Evolutionary conservation across 106 monocot genomes (phyloP).

Genomic region (Dendrobium catenatum): DNA sequence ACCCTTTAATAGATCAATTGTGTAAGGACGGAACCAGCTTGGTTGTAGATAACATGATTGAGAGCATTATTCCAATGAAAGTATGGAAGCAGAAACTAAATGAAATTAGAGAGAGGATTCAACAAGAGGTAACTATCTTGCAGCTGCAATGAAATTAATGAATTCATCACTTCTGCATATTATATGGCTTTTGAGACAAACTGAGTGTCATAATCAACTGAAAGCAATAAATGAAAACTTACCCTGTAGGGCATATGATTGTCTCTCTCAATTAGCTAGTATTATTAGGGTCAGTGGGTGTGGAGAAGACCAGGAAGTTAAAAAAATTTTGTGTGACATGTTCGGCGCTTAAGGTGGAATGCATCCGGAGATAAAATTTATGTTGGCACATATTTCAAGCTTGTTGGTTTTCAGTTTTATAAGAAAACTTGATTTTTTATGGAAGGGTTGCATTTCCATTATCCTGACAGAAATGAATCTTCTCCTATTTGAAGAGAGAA

Average conservation of each 20-base stretch:
- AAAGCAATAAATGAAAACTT: not conserved
- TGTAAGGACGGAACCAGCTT: slow-evolving; percentile 22
- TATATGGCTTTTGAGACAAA: slow-evolving; percentile 19
- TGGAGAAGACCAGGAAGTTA: slow-evolving; percentile 8
- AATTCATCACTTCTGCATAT: slow-evolving; percentile 35
- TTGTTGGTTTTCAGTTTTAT: slow-evolving; percentile 33
- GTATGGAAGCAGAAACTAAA: not conserved
- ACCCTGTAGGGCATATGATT: slow-evolving; percentile 10
- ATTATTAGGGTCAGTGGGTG: slow-evolving; percentile 21
- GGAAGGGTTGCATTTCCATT: slow-evolving; percentile 43
- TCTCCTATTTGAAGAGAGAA: slow-evolving; percentile 28
- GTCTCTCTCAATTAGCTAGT: slow-evolving; percentile 15
- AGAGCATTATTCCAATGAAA: slow-evolving; percentile 8
- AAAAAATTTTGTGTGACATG: slow-evolving; percentile 12
- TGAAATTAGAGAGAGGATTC: slow-evolving; percentile 6
- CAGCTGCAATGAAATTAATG: slow-evolving; percentile 40
- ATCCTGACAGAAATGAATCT: slow-evolving; percentile 36
- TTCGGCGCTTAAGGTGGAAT: not conserved
- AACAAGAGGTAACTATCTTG: slow-evolving; percentile 24
- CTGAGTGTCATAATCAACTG: not conserved
- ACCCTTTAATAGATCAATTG: slow-evolving; percentile 22
- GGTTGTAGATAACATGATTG: slow-evolving; percentile 26
- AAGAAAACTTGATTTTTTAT: slow-evolving; percentile 27
- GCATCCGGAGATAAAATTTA: slow-evolving; percentile 9
- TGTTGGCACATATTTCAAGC: slow-evolving; percentile 41